A percentile compares a stretch with the other conserved stretches of the same genome.
Evolutionary conservation across 2,329 filamentous ascomycete species (phyloP).

Genomic region (Phialophora verrucosa): DNA sequence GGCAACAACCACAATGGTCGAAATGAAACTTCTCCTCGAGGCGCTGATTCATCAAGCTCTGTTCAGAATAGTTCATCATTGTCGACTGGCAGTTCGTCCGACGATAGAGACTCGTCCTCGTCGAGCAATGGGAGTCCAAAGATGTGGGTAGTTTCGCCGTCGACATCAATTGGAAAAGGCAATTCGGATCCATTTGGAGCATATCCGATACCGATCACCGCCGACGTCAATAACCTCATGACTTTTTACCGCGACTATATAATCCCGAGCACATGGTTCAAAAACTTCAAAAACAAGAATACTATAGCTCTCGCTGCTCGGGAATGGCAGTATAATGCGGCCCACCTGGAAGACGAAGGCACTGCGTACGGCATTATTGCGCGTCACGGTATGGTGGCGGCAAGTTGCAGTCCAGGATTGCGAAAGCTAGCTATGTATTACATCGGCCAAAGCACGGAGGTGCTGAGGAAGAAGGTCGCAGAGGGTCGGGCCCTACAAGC

Average conservation of each 20-base stretch:
- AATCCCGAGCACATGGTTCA: slow-evolving; percentile 11
- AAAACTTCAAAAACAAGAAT: slow-evolving; percentile 15
- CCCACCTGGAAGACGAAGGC: slow-evolving; percentile 16
- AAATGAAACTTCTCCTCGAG: no score
- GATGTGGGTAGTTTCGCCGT: slow-evolving; percentile 3
- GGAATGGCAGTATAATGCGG: slow-evolving; percentile 16
- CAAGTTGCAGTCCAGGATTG: slow-evolving; percentile 9
- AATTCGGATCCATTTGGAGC: slow-evolving; percentile 27
- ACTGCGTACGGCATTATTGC: slow-evolving; percentile 6
- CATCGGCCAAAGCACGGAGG: slow-evolving; percentile 6
- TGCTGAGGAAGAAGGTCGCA: slow-evolving; percentile 6
- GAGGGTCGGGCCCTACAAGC: not conserved
- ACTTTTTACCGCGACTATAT: slow-evolving; percentile 24
- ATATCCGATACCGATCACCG: slow-evolving; percentile 15
- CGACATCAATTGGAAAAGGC: slow-evolving; percentile 15
- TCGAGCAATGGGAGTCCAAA: not conserved
- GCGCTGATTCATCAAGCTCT: not conserved
- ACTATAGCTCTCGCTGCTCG: slow-evolving; percentile 6
- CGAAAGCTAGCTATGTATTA: slow-evolving; percentile 1
- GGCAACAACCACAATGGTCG: not conserved
- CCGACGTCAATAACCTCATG: slow-evolving; percentile 24
- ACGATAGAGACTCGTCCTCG: not conserved
- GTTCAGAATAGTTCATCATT: not conserved
- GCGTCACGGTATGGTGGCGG: slow-evolving; percentile 12
- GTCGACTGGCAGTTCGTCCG: not conserved